Evolutionary conservation across 2,329 filamentous ascomycete species (phyloP).

Genomic region (Boeremia exigua): DNA sequence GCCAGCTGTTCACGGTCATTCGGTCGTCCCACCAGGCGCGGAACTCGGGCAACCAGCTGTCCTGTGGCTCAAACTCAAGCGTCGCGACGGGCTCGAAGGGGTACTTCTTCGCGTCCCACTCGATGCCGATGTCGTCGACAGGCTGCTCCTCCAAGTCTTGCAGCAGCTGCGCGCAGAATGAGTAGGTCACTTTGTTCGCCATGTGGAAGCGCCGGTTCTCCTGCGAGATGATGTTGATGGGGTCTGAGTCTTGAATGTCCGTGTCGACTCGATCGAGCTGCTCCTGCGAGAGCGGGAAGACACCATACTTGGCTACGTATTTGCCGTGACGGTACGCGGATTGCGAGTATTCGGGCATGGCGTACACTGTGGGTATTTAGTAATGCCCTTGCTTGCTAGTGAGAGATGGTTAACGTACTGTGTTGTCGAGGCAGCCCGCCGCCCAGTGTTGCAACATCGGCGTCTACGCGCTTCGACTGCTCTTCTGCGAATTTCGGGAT

Average conservation of each 20-base stretch:
- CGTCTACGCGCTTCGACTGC: conserved; percentile 52
- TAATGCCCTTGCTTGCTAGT: not conserved
- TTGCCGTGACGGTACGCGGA: conserved; percentile 57
- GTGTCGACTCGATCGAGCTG: conserved; percentile 52
- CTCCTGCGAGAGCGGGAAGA: conserved; percentile 51
- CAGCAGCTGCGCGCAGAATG: conserved; percentile 55
- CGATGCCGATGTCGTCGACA: conserved; percentile 42
- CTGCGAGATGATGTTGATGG: conserved; percentile 36
- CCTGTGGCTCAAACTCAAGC: conserved; percentile 50
- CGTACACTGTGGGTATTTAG: conserved; percentile 24
- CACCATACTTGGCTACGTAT: conserved; percentile 56
- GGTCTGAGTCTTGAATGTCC: conserved; percentile 33
- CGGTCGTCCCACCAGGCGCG: conserved; percentile 50
- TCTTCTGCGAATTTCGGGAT: conserved; percentile 39
- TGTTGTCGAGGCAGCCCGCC: conserved; percentile 32
- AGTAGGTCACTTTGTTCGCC: conserved; percentile 29
- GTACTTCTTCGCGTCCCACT: conserved; percentile 56
- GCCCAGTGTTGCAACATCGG: conserved; percentile 34
- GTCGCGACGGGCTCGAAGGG: conserved; percentile 56
- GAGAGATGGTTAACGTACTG: conserved; percentile 11
- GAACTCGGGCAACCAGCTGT: conserved; percentile 50
- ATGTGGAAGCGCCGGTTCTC: conserved; percentile 27
- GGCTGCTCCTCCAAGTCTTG: conserved; percentile 56
- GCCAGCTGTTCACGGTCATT: conserved; percentile 50
- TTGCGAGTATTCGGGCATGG: conserved; percentile 53